phyloP scores from a whole-genome alignment of 78 protist genomes.

The Planoprotostelium fungivorum region DNA sequence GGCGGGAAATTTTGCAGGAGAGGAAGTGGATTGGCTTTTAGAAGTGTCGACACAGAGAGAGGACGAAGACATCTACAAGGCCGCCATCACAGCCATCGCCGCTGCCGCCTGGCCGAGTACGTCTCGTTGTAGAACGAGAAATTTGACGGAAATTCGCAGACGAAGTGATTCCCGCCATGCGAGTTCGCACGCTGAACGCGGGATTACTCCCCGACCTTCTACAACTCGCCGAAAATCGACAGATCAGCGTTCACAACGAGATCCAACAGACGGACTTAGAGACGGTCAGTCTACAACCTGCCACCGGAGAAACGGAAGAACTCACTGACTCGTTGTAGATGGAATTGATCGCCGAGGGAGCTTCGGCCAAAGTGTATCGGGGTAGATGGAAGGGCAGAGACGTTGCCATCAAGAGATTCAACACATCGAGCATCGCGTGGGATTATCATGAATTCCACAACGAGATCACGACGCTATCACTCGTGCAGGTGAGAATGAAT shows the following conservation, averaged over 20 bases:
- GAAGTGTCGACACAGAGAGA: neutral
- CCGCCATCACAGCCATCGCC: neutral
- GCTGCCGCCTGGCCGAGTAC: neutral
- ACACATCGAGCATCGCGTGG: neutral
- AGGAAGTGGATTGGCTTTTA: neutral
- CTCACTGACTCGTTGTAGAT: neutral
- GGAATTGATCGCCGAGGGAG: constrained; percentile 46
- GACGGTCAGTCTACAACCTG: neutral
- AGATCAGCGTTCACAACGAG: constrained; percentile 37
- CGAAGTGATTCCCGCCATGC: neutral
- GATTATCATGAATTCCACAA: neutral
- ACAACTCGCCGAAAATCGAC: constrained; percentile 5
- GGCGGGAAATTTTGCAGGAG: neutral
- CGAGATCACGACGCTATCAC: neutral
- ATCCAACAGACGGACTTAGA: constrained; percentile 11
- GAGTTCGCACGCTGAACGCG: neutral
- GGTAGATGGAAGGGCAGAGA: constrained; percentile 42
- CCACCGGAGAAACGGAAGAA: neutral
- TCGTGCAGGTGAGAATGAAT: neutral
- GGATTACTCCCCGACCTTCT: constrained; percentile 42
- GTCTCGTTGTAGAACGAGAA: neutral
- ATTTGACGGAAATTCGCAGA: neutral
- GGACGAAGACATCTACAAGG: neutral
- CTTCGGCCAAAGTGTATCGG: constrained; percentile 44
- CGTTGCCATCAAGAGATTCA: constrained; percentile 49